Evolutionary conservation across 805 yeast genomes (phyloP).

Genomic region (Lachancea thermotolerans): DNA sequence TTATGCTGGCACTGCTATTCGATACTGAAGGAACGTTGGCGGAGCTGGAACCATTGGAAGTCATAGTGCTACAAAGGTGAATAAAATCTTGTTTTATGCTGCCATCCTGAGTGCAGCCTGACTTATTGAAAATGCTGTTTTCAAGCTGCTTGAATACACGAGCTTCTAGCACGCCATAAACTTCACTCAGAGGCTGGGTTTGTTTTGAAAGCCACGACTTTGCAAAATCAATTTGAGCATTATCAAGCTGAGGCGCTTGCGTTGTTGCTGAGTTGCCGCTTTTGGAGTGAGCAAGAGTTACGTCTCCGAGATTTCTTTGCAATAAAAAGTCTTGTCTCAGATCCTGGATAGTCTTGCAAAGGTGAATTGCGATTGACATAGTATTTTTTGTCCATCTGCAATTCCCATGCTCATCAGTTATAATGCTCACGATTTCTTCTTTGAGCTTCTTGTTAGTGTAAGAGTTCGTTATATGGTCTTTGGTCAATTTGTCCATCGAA

Average conservation of each 20-base stretch:
- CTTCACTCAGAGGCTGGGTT: conserved; percentile 74
- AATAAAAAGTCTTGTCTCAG: conserved; percentile 22
- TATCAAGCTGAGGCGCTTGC: conserved; percentile 16
- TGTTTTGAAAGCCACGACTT: conserved; percentile 78
- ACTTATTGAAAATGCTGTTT: conserved; percentile 31
- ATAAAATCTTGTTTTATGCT: conserved; percentile 31
- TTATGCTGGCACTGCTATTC: background rate
- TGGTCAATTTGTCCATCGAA: conserved; percentile 28
- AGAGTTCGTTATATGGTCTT: conserved; percentile 31
- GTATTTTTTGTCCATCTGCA: conserved; percentile 87
- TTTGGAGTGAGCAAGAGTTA: conserved; percentile 11
- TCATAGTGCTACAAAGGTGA: conserved; percentile 21
- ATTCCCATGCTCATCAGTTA: conserved; percentile 79
- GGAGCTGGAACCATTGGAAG: conserved; percentile 6
- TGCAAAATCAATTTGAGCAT: conserved; percentile 42
- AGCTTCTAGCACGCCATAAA: conserved; percentile 68
- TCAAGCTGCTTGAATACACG: conserved; percentile 49
- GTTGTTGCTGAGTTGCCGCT: conserved; percentile 13
- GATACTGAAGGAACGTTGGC: conserved; percentile 7
- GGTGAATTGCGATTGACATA: conserved; percentile 57
- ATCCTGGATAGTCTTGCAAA: conserved; percentile 27
- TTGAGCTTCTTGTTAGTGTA: conserved; percentile 45
- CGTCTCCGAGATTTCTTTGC: conserved; percentile 13
- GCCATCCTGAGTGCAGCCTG: conserved; percentile 27
- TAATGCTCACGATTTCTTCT: conserved; percentile 68